Evolutionary conservation across 2,329 filamentous ascomycete species (phyloP).

Genomic region (Scytalidium sp.): DNA sequence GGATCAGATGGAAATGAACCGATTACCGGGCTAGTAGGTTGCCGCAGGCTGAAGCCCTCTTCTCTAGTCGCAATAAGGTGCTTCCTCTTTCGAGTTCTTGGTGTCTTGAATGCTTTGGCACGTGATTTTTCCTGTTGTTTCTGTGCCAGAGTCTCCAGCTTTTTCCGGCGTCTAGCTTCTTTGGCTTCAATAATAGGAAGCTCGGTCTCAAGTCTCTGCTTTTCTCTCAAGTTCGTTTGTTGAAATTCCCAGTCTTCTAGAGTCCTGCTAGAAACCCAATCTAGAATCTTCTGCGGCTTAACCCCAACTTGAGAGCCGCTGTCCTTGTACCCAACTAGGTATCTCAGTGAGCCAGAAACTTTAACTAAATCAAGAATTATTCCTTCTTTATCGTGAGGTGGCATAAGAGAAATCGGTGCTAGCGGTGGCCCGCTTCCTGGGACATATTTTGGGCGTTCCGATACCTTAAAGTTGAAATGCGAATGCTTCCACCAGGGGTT

Average conservation of each 20-base stretch:
- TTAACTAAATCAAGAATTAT: conserved; percentile 53
- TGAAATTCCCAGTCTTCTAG: conserved; percentile 56
- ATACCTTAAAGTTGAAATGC: conserved; percentile 24
- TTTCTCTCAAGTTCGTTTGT: conserved; percentile 10
- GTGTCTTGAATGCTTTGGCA: neutral
- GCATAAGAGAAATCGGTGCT: conserved; percentile 45
- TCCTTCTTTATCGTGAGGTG: conserved; percentile 47
- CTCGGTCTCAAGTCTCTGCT: conserved; percentile 8
- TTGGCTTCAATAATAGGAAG: conserved; percentile 7
- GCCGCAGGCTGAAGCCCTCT: neutral
- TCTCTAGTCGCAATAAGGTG: neutral
- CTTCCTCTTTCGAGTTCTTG: conserved; percentile 8
- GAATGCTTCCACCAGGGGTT: neutral
- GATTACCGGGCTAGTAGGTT: neutral
- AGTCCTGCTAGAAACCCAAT: conserved; percentile 55
- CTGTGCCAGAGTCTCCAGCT: conserved; percentile 6
- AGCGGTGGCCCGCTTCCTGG: conserved; percentile 46
- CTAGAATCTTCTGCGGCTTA: conserved; percentile 42
- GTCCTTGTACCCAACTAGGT: conserved; percentile 20
- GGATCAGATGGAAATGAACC: neutral
- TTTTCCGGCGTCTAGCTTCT: conserved; percentile 4
- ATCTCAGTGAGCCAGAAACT: conserved; percentile 31
- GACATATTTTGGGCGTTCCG: conserved; percentile 33
- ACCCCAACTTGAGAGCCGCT: conserved; percentile 50
- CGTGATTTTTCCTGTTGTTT: conserved; percentile 2